Evolutionary conservation across 371 early-diverging fungal species (phyloP).

Genomic region (Mucor mucedo): DNA sequence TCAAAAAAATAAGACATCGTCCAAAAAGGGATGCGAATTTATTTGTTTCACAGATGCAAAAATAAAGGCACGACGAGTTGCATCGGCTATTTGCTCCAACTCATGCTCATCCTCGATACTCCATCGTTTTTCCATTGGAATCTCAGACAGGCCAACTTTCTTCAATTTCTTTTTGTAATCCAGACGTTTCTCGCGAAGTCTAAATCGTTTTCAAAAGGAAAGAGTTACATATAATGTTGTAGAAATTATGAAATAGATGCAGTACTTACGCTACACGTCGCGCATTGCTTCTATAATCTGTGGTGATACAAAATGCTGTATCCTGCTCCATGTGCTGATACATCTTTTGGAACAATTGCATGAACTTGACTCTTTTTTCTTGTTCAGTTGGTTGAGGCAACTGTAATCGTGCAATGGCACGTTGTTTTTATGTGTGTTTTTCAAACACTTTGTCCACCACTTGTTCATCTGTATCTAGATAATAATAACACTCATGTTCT

Average conservation of each 20-base stretch:
- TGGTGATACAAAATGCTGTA: slow-evolving; percentile 31
- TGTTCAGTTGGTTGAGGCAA: slow-evolving; percentile 24
- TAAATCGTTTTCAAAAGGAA: no score
- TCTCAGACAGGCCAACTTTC: slow-evolving; percentile 23
- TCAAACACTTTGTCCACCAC: slow-evolving; percentile 27
- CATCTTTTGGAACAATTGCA: slow-evolving; percentile 17
- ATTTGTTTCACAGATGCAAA: slow-evolving; percentile 31
- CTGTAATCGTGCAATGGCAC: slow-evolving; percentile 25
- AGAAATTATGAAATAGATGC: background rate
- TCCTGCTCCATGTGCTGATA: slow-evolving; percentile 29
- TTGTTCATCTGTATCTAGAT: slow-evolving; percentile 20
- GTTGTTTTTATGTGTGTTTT: slow-evolving; percentile 17
- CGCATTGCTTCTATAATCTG: slow-evolving; percentile 31
- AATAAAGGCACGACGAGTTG: slow-evolving; percentile 30
- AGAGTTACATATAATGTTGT: background rate
- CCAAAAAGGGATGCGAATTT: no score
- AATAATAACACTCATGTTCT: slow-evolving; percentile 21
- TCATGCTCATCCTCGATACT: slow-evolving; percentile 31
- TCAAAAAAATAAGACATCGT: no score
- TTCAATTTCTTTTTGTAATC: slow-evolving; percentile 33
- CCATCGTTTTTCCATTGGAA: slow-evolving; percentile 41
- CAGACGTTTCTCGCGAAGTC: slow-evolving; percentile 32
- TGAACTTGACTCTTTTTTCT: slow-evolving; percentile 11
- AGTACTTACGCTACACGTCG: slow-evolving; percentile 28
- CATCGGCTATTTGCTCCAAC: slow-evolving; percentile 25